Evolutionary conservation across 768 basidiomycete genomes (phyloP).

Genomic region (Auriscalpium microsporum): DNA sequence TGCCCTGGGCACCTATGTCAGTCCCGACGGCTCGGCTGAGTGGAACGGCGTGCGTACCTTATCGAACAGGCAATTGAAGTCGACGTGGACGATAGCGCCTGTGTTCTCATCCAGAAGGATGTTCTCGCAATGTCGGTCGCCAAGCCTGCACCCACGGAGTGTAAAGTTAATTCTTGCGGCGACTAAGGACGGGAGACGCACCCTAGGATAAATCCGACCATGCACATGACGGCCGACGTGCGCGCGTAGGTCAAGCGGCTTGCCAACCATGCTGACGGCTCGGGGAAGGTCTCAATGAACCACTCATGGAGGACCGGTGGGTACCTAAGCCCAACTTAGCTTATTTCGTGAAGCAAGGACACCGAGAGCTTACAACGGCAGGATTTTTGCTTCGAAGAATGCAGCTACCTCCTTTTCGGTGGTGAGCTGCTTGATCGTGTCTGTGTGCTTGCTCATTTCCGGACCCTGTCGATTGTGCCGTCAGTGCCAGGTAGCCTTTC

Average conservation of each 20-base stretch:
- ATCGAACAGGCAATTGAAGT: constrained; percentile 97
- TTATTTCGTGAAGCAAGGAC: neutral
- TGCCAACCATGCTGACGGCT: constrained; percentile 89
- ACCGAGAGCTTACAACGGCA: constrained; percentile 41
- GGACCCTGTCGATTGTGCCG: constrained; percentile 23
- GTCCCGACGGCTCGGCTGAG: neutral
- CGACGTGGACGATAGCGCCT: constrained; percentile 92
- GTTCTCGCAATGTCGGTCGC: constrained; percentile 95
- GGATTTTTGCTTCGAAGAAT: constrained; percentile 44
- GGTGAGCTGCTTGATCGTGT: constrained; percentile 27
- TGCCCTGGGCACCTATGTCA: constrained; percentile 41
- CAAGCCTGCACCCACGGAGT: constrained; percentile 49
- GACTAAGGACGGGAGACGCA: constrained; percentile 27
- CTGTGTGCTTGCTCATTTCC: constrained; percentile 20
- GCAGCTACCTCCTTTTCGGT: constrained; percentile 42
- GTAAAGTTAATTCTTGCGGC: neutral
- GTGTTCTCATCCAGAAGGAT: constrained; percentile 83
- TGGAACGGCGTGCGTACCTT: constrained; percentile 44
- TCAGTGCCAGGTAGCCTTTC: neutral
- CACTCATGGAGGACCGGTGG: constrained; percentile 93
- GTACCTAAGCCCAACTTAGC: constrained; percentile 33
- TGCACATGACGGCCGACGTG: constrained; percentile 95
- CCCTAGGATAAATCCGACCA: constrained; percentile 97
- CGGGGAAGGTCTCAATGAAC: constrained; percentile 96
- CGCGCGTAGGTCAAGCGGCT: constrained; percentile 81